phyloP scores from a whole-genome alignment of 2,329 filamentous ascomycete species.

The Monosporascus sp. region DNA sequence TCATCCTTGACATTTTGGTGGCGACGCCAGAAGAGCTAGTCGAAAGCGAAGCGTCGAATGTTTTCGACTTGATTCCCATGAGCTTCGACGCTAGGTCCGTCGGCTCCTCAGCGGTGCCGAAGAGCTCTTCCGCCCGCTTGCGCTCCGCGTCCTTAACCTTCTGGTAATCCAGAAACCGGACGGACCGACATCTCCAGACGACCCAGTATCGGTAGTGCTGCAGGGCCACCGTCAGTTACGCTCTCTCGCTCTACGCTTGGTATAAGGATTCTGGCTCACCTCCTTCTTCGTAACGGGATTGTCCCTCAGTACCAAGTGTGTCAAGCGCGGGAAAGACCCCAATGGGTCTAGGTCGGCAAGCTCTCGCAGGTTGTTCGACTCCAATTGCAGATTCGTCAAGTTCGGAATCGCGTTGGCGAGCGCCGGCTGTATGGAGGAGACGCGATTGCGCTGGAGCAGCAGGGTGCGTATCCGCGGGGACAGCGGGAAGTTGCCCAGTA shows the following conservation, averaged over 20 bases:
- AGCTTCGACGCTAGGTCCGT: conserved; percentile 80
- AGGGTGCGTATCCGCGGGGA: conserved; percentile 83
- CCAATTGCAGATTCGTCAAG: conserved; percentile 74
- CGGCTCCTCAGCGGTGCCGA: conserved; percentile 73
- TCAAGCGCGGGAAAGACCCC: conserved; percentile 61
- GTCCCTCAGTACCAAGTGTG: conserved; percentile 74
- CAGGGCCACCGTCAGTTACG: conserved; percentile 7
- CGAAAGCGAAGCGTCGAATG: conserved; percentile 51
- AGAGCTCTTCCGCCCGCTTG: conserved; percentile 68
- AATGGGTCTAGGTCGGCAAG: conserved; percentile 85
- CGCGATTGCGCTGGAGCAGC: conserved; percentile 82
- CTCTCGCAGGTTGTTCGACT: conserved; percentile 76
- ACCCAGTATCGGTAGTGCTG: conserved; percentile 92
- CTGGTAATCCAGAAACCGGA: conserved; percentile 87
- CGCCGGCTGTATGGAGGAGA: conserved; percentile 72
- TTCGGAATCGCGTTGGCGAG: conserved; percentile 74
- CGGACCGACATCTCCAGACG: conserved; percentile 75
- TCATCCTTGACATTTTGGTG: conserved; percentile 68
- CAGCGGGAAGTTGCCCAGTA: conserved; percentile 86
- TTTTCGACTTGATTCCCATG: conserved; percentile 75
- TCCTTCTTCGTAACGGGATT: conserved; percentile 92
- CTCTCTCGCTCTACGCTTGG: too few relatives aligned
- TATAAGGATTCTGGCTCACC: conserved; percentile 44
- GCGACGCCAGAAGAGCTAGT: conserved; percentile 39
- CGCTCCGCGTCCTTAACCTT: conserved; percentile 89